Evolutionary conservation across 2,329 filamentous ascomycete species (phyloP), one percentile per base, ranked within the genome.

Genomic region (Ceratocystis harringtonii): DNA sequence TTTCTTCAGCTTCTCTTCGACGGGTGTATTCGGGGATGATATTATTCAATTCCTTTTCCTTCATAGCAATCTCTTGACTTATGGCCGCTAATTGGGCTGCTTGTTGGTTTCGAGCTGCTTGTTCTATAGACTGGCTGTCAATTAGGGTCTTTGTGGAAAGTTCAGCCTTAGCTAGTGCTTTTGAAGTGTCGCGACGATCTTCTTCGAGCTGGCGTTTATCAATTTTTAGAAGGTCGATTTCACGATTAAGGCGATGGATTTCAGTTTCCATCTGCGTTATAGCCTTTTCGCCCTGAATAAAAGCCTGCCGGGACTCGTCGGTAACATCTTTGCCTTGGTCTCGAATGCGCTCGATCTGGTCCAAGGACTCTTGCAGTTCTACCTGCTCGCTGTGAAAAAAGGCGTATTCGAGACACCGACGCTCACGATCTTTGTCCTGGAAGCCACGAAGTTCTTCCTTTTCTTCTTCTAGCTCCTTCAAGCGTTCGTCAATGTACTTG

Each of bases 381-480:
- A 87, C 82, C 73, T 97, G 91, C 71, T 96, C 90, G 68, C 90
- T 87, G 70, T 94, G 87, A 75, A 96, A 91, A 71, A 96, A 92
- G 0, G 92, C 94, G 73, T 97, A 97, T 74, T 97, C 90, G 58
- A 99, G 80, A 73, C 92, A 96, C 69, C 92, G 82, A 67, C 91
- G 85, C 75, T 99, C 92, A 66, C 89, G 86, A 71, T 99, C 94
- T 74, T 95, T 96, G 68, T 96, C 91, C 74, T 97, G 94, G 73
- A 92, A 99, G 6, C 87, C 91, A 58, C 91, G 85, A 48, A 99
- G 80, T 75, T 99, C 95, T 72, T 96, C 91, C 74, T 97, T 97
- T 75, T 99, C 94, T 73, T 96, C 92, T 74, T 99, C 94, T 0
- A 99, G 80, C 75, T 99, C 94, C 48, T 79, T 81, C 64, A 99